Percentiles rank a stretch among this genome's conserved stretches.
phyloP scores from a whole-genome alignment of 2,329 filamentous ascomycete species.

The Pleomassaria siparia region DNA sequence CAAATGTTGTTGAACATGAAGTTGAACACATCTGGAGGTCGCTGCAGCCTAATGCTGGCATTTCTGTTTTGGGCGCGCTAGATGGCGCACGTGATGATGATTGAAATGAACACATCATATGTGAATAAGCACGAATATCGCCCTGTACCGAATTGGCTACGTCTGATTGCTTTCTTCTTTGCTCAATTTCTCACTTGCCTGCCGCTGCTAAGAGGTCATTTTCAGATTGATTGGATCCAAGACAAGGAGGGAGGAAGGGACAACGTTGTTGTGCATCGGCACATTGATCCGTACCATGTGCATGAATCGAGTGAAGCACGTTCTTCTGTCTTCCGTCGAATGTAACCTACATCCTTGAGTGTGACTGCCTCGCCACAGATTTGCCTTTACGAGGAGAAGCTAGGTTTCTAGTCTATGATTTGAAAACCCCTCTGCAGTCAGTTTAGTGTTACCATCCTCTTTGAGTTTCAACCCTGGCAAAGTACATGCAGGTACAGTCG shows the following conservation, averaged over 20 bases:
- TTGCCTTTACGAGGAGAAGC: neutral
- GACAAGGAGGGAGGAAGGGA: neutral
- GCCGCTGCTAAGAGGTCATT: too few species aligned
- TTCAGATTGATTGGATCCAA: too few species aligned
- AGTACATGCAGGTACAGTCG: slow-evolving; percentile 9
- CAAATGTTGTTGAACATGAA: neutral
- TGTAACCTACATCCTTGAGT: neutral
- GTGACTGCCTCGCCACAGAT: neutral
- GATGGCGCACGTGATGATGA: neutral
- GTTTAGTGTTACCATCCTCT: slow-evolving; percentile 14
- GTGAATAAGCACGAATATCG: too few species aligned
- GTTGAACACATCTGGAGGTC: neutral
- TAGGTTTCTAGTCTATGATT: neutral
- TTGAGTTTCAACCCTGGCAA: slow-evolving; percentile 6
- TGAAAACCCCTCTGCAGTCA: neutral
- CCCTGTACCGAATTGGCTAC: too few species aligned
- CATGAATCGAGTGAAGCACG: neutral
- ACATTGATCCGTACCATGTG: neutral
- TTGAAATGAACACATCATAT: neutral
- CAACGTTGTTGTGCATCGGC: neutral
- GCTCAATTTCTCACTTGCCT: too few species aligned
- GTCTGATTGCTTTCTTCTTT: too few species aligned
- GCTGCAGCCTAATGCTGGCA: neutral
- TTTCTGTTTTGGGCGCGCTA: neutral
- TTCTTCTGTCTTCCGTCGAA: neutral